Evolutionary conservation across 257 asterid genomes (phyloP), one percentile per base, ranked within the genome.

Genomic region (Coffea canephora): DNA sequence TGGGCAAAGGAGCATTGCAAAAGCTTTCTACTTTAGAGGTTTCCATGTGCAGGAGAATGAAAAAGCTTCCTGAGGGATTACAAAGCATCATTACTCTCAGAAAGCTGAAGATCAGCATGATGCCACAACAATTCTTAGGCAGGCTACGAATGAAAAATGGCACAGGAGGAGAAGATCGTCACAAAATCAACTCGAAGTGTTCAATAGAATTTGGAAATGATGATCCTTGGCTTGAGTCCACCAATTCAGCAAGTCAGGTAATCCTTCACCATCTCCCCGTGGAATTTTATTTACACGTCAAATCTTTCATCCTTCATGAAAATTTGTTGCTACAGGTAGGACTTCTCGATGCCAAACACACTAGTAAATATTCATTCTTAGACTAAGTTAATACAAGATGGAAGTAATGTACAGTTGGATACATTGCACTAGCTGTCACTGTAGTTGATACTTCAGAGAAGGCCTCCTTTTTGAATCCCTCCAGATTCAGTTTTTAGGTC

Each of bases 1-100:
- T 31, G 34, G 84, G 76, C 6, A 1, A 9, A 2, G 50, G 5
- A 39, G 83, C 84, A 48, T 62, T 88, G 89, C 87, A 85, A 0
- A 9, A 21, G 54, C 87, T 88, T 23, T 80, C 57, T 7, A 59
- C 39, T 78, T 71, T 84, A 49, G 21, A 16, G 48, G 75, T 85
- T 19, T 69, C 78, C 4, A 36, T 75, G 1, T 85, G 84, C 49
- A 14, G 34, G 14, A 16, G 39, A 4, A 52, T 82, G 61, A 31
- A 41, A 71, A 18, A 4, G 73, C 68, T 82, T 18, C 87, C 84
- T 3, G 5, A 41, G 18, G 74, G 50, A 9, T 71, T 84, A 48
- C 8, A 1, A 19, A 13, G 3, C 8, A 43, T 49, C 25, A 23
- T 8, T 21, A 15, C 6, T 23, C 54, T 82, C 0, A 27, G 3